phyloP scores from a whole-genome alignment of 306 rosid species.

The Cucurbita moschata region DNA sequence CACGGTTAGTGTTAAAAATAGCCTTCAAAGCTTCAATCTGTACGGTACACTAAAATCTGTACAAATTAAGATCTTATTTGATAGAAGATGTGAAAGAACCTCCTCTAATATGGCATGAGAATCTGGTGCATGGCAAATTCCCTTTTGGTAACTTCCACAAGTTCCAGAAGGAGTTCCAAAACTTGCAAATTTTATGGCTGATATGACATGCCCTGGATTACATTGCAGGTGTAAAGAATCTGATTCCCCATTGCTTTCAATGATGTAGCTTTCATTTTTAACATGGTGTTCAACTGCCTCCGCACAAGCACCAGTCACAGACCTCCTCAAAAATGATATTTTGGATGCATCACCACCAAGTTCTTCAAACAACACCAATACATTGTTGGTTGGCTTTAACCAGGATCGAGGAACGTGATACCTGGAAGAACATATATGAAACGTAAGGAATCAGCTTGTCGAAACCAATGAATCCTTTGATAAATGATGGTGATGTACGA shows the following conservation, averaged over 20 bases:
- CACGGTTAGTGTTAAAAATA: neutral
- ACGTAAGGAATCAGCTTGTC: neutral
- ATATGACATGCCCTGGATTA: slow-evolving; percentile 21
- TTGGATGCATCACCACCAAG: slow-evolving; percentile 80
- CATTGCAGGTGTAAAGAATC: slow-evolving; percentile 15
- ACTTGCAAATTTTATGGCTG: slow-evolving; percentile 27
- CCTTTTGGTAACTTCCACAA: slow-evolving; percentile 26
- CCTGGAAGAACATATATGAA: slow-evolving; percentile 31
- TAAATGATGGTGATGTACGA: neutral
- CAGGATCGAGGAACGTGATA: slow-evolving; percentile 93
- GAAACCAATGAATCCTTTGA: neutral
- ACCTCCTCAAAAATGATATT: slow-evolving; percentile 50
- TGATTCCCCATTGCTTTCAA: slow-evolving; percentile 11
- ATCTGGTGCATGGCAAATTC: slow-evolving; percentile 25
- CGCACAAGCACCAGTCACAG: slow-evolving; percentile 21
- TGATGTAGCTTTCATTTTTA: neutral
- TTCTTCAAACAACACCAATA: slow-evolving; percentile 74
- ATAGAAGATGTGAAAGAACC: slow-evolving; percentile 8
- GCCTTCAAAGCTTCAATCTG: neutral
- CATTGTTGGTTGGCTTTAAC: slow-evolving; percentile 71
- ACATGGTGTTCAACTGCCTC: slow-evolving; percentile 23
- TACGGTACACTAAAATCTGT: no score
- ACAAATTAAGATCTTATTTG: neutral
- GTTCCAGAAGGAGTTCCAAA: slow-evolving; percentile 23
- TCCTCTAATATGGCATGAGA: slow-evolving; percentile 20